Conservation (phyloP, 345 rosid genomes). For the Barbarea vulgaris region DNA sequence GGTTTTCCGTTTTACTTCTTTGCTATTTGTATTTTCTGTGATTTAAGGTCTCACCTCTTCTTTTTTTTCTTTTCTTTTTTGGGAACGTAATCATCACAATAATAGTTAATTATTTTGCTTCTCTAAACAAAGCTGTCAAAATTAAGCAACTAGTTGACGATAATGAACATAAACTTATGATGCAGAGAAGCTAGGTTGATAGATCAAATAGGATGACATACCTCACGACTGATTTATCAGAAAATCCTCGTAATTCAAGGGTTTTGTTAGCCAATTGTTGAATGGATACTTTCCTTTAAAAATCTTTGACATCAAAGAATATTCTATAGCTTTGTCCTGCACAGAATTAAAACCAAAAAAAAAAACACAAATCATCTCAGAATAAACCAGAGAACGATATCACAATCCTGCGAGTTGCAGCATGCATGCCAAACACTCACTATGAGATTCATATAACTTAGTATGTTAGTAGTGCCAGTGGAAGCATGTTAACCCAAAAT, state of each 20-base stretch:
- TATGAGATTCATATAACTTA: constrained; percentile 14
- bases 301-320: constrained; percentile 42
- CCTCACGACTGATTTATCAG: constrained; percentile 29
- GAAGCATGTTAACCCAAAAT: constrained; percentile 21
- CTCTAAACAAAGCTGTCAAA: constrained; percentile 16
- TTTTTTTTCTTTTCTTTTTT: background rate
- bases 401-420: background rate
- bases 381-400: constrained; percentile 9
- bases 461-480: background rate
- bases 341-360: constrained; percentile 12
- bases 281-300: constrained; percentile 42
- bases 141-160: background rate
- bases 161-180: constrained; percentile 12
- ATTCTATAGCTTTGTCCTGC: constrained; percentile 66
- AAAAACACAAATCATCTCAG: background rate
- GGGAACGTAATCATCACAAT: constrained; percentile 17
- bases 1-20: background rate
- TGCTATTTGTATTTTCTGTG: constrained; percentile 15
- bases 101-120: constrained; percentile 30
- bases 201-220: constrained; percentile 24
- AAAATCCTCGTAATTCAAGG: constrained; percentile 35
- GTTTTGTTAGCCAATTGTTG: constrained; percentile 41
- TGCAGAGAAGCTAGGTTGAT: constrained; percentile 16
- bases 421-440: constrained; percentile 1
- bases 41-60: constrained; percentile 26